Conservation (phyloP, 371 early-diverging fungal genomes). For the Saksenaea oblongispora region DNA sequence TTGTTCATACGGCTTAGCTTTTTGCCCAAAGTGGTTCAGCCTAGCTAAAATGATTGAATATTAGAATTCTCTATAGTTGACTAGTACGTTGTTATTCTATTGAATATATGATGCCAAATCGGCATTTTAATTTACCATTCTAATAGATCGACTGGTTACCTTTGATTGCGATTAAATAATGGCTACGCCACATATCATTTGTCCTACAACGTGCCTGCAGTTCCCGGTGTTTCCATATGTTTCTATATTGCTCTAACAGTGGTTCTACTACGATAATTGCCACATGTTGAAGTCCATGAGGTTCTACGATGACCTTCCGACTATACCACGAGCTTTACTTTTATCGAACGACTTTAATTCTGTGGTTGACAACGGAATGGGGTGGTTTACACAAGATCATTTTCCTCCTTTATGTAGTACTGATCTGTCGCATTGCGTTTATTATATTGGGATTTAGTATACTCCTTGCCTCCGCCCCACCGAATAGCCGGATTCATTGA, state of each 20-base stretch:
- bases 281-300: background rate
- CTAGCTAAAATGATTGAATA: too few relatives aligned
- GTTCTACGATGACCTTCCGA: background rate
- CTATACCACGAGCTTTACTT: background rate
- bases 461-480: background rate
- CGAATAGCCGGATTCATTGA: background rate
- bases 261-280: too few relatives aligned
- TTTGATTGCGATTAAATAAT: background rate
- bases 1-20: too few relatives aligned
- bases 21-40: too few relatives aligned
- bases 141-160: too few relatives aligned
- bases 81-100: too few relatives aligned
- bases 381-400: background rate
- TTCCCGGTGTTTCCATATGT: background rate
- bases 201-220: background rate
- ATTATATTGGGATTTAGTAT: background rate
- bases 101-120: too few relatives aligned
- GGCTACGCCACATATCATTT: background rate
- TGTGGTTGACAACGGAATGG: background rate
- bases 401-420: background rate
- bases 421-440: background rate
- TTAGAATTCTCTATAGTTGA: too few relatives aligned
- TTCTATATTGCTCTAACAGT: too few relatives aligned
- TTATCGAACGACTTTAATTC: background rate
- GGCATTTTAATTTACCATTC: too few relatives aligned